A percentile compares a stretch with the other conserved stretches of the same genome.
These are phyloP conservation scores for Trametes coccinea DNA, from an alignment of 768 basidiomycete species.

Conservation along the genomic window DNA sequence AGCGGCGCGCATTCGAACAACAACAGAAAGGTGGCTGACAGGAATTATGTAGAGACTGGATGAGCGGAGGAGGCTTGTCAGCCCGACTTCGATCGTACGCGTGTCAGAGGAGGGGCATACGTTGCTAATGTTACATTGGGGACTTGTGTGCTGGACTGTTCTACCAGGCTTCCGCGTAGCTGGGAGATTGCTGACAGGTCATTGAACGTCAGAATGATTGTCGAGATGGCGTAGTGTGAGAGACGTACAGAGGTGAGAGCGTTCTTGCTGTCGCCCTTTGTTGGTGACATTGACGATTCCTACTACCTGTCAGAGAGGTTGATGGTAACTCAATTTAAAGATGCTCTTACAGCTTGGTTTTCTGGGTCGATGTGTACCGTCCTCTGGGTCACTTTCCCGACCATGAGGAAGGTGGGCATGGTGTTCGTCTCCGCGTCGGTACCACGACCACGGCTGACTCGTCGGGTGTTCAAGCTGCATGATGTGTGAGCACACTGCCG, in stretches of 20 bases:
- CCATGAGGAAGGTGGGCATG: conserved; percentile 32
- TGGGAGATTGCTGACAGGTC: neutral
- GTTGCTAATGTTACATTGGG: conserved; percentile 15
- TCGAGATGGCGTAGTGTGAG: neutral
- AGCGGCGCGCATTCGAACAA: neutral
- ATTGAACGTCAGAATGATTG: neutral
- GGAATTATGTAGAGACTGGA: conserved; percentile 1
- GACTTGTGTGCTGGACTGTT: neutral
- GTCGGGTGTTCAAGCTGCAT: conserved; percentile 59
- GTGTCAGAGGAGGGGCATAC: neutral
- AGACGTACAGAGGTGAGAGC: conserved; percentile 7
- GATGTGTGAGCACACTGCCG: neutral
- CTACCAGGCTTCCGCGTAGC: conserved; percentile 20
- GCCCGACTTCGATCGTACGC: too few species aligned
- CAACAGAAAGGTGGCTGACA: conserved; percentile 7
- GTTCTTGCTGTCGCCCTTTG: conserved; percentile 7
- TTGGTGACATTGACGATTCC: conserved; percentile 3
- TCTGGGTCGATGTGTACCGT: conserved; percentile 17
- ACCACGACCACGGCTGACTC: conserved; percentile 52
- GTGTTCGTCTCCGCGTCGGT: conserved; percentile 44
- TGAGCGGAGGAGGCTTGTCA: neutral
- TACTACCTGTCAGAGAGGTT: neutral
- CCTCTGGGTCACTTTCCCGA: conserved; percentile 28
- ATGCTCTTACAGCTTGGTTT: conserved; percentile 9
- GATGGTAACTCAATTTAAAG: neutral